Conservation (phyloP, 75 land plant species). For the Picea sitchensis region DNA sequence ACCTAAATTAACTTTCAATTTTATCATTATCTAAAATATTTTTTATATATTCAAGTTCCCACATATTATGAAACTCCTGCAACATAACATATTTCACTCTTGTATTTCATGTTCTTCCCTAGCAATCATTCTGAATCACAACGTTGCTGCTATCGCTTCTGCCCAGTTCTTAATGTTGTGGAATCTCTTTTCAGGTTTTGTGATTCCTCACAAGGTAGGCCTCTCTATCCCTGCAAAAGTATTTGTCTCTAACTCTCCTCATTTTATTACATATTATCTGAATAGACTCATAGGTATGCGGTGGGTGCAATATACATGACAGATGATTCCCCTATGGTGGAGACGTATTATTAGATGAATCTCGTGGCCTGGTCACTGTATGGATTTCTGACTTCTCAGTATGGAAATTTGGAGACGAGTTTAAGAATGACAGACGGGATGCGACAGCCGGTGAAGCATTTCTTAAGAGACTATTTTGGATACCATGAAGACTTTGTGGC, state of each 20-base stretch:
- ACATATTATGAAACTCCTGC: no score
- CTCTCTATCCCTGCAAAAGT: no score
- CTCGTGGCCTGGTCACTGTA: no score
- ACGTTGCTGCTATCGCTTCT: conserved; percentile 50
- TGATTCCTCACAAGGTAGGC: conserved; percentile 62
- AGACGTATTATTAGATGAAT: conserved; percentile 10
- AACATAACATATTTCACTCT: no score
- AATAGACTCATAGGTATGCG: not conserved
- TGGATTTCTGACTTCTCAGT: conserved; percentile 31
- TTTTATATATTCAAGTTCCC: no score
- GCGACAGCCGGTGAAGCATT: conserved; percentile 3
- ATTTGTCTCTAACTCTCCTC: no score
- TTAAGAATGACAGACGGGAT: conserved; percentile 15
- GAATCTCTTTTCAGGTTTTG: conserved; percentile 71
- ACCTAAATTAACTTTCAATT: no score
- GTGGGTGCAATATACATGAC: not conserved
- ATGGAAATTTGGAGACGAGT: conserved; percentile 16
- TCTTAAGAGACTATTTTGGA: not conserved
- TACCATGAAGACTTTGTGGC: no score
- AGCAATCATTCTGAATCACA: conserved; percentile 41
- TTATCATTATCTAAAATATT: no score
- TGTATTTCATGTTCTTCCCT: not conserved
- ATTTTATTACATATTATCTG: not conserved
- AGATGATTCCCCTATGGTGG: conserved; percentile 35
- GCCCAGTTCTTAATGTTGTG: conserved; percentile 40